Evolutionary conservation across 768 basidiomycete genomes (phyloP).

Genomic region (Rhizopogon rudus): DNA sequence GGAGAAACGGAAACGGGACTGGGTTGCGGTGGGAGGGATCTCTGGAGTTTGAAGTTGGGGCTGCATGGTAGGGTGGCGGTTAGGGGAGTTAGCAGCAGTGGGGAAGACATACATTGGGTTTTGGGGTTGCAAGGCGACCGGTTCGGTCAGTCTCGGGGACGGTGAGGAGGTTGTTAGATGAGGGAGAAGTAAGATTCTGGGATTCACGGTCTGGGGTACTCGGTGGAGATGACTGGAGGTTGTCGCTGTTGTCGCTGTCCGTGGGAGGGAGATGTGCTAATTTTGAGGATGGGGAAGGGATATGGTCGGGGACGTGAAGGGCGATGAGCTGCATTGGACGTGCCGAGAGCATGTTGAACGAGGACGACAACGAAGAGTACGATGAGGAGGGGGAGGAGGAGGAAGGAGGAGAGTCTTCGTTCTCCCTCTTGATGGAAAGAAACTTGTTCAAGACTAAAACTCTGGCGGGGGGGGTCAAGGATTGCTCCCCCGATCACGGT

Average conservation of each 20-base stretch:
- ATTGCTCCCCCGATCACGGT: slow-evolving; percentile 1
- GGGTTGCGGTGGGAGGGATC: slow-evolving; percentile 5
- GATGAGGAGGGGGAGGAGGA: slow-evolving; percentile 5
- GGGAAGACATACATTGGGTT: not conserved
- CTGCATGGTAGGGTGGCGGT: not conserved
- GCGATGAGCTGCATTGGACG: slow-evolving; percentile 30
- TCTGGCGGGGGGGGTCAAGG: too few species aligned
- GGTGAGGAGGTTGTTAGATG: not conserved
- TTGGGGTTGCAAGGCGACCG: slow-evolving; percentile 2
- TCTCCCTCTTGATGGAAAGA: not conserved
- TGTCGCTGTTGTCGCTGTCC: not conserved
- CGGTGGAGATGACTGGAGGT: not conserved
- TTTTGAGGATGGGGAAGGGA: not conserved
- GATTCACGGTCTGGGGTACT: not conserved
- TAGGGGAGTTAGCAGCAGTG: slow-evolving; percentile 2
- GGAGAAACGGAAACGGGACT: slow-evolving; percentile 24
- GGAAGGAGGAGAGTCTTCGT: not conserved
- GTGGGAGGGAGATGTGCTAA: not conserved
- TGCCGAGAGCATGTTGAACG: slow-evolving; percentile 31
- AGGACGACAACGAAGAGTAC: not conserved
- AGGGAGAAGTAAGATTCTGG: not conserved
- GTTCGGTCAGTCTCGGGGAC: slow-evolving; percentile 6
- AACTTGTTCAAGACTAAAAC: not conserved
- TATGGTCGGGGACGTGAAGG: slow-evolving; percentile 1
- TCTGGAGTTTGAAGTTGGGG: not conserved